Base-by-base conservation (phyloP, 352 stramenopile genomes). In the Pythium apleroticum region DNA sequence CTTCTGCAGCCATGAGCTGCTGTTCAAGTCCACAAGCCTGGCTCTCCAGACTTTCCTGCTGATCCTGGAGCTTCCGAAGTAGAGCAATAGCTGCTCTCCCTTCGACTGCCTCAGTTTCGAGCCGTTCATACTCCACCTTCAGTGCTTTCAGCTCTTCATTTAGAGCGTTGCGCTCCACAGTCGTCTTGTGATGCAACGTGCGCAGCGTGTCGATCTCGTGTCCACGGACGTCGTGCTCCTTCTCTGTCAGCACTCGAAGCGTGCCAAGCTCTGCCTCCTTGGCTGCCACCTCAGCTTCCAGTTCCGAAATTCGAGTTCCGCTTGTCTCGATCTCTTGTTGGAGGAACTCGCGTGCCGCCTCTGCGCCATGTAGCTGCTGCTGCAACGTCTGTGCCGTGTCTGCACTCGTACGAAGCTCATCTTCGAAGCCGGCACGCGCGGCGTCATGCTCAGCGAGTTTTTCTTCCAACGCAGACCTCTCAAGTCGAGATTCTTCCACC, bases 1-100 rank as follows among this genome's bases (percentile, higher is more conserved):
- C 60, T 60, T 66, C 50, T 6, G 35, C 37, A 1, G 25, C 39
- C 60, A 66, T 60, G 10, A 66, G 50, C 28, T 66, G 60, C 24
- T 35, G 24, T 24, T 65, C 59, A 20, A 65, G 59, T 3, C 48
- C 25, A 33, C 48, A n/a, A 9, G 19, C 7, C 19, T 54, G 19
- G 7, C 14, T 19, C 24, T 54, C 48, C 9, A 54, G 48, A 31
- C 25, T 4, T 3, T 35, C 48, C 8, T 54, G 15, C 35, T 41
- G 48, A 35, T 17, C 22, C 35, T 60, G 37, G 20, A 60, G 37
- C 12, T 41, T 41, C 33, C 33, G 33, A 12, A 41, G 33, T 17
- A 17, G 8, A 12, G 15, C 8, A 17, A 6, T 41, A 11, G 35
- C 37, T 11, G 30, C 17, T 31, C 39, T 25, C 4, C 46, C 33